Percentiles rank a stretch among this genome's conserved stretches.
phyloP scores from a whole-genome alignment of 192 early-diverging fungal species.

The Coemansia interrupta region DNA sequence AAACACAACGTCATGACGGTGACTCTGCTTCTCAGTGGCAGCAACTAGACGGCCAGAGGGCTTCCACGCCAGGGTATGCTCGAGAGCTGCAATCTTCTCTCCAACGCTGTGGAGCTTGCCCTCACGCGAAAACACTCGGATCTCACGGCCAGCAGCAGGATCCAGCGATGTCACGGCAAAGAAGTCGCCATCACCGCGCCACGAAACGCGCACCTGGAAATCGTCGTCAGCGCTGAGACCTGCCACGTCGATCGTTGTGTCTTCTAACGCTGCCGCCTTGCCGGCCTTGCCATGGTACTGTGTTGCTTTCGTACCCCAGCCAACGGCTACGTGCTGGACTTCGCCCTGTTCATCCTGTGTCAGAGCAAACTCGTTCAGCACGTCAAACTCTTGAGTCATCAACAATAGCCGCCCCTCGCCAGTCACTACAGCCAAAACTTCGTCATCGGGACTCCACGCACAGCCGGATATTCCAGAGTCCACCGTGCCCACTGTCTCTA shows the following conservation, averaged over 20 bases:
- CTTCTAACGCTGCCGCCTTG: constrained; percentile 66
- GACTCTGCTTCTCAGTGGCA: constrained; percentile 69
- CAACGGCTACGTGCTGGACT: constrained; percentile 74
- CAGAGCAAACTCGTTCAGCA: constrained; percentile 76
- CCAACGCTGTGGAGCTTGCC: constrained; percentile 75
- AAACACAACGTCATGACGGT: constrained; percentile 85
- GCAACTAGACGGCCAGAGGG: constrained; percentile 83
- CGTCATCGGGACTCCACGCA: constrained; percentile 87
- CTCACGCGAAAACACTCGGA: constrained; percentile 81
- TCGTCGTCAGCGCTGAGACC: constrained; percentile 67
- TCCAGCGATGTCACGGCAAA: constrained; percentile 76
- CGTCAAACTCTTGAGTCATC: constrained; percentile 94
- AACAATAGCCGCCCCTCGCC: constrained; percentile 54
- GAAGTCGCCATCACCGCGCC: constrained; percentile 86
- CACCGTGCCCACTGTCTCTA: constrained; percentile 32
- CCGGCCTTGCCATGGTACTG: constrained; percentile 93
- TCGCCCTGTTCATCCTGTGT: constrained; percentile 66
- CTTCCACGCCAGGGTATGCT: constrained; percentile 76
- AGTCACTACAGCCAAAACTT: constrained; percentile 76
- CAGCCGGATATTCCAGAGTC: constrained; percentile 29
- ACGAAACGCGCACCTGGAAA: constrained; percentile 67
- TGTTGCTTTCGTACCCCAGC: constrained; percentile 96
- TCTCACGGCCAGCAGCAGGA: constrained; percentile 37
- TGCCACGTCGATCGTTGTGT: constrained; percentile 36
- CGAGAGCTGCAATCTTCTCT: constrained; percentile 74